Evolutionary conservation across 2,329 filamentous ascomycete species (phyloP), one percentile per base, ranked within the genome.

Genomic region (Fusarium miscanthi): DNA sequence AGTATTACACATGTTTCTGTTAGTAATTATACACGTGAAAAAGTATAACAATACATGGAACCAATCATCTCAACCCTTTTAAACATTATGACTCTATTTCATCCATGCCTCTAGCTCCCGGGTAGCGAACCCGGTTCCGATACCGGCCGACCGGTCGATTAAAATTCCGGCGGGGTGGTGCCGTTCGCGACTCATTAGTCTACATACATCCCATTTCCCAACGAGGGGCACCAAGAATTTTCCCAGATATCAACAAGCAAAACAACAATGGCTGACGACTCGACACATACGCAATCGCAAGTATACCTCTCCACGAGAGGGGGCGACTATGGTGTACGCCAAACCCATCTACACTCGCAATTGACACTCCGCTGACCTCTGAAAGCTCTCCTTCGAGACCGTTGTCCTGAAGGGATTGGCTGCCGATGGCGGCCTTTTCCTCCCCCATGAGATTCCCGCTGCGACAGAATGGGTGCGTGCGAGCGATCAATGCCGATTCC

Each of bases 381-480:
- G 14, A 30, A 74, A 94, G 92, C 87, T 96, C 75, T 94, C 93
- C 56, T 97, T 97, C 80, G 94, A 97, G 83, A 90, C 94, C 57
- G 94, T 94, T 48, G 94, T 97, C 41, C 86, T 97, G 68, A 95
- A 97, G 82, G 94, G 94, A 49, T 89, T 97, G 63, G 94, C 94
- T 61, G 86, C 89, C 35, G 94, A 97, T 78, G 93, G 93, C 61
- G 94, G 94, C 53, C 90, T 97, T 27, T 97, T 95, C 85, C 91
- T 97, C 66, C 94, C 94, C 37, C 92, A 97, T 80, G 87, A 91
- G 69, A 92, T 95, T 69, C 94, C 94, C 19, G 81, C 85, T 8
- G 89, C 89, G 62, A 80, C 80, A 63, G 85, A 90, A 80, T 94
- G 92, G 90, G 73, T 75, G 37, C 49, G 73, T 74, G 61, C 30